phyloP scores from a whole-genome alignment of 139 green algal species.

The Pedinophyceae sp. region DNA sequence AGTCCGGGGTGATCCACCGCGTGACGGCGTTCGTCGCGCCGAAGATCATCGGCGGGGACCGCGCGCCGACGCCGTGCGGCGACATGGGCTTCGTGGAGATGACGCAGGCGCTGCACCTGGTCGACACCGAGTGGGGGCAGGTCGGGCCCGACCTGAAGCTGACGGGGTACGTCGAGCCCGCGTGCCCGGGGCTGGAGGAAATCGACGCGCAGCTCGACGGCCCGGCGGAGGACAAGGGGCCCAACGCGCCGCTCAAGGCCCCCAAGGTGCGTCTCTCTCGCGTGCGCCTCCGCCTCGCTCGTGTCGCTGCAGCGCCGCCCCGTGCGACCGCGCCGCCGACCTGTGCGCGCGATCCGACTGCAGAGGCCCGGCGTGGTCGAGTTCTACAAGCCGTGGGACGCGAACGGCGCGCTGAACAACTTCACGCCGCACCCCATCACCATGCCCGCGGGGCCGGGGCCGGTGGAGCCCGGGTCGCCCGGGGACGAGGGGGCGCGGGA shows the following conservation, averaged over 20 bases:
- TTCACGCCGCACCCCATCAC: constrained; percentile 80
- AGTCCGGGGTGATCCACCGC: constrained; percentile 75
- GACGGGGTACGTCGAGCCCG: constrained; percentile 68
- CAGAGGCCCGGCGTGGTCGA: constrained; percentile 13
- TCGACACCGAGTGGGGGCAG: constrained; percentile 35
- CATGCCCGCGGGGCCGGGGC: constrained; percentile 28
- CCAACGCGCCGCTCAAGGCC: not conserved
- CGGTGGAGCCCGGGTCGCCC: too few relatives aligned
- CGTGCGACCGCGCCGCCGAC: too few relatives aligned
- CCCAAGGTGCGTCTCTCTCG: not conserved
- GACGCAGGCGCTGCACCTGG: constrained; percentile 70
- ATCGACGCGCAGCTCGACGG: not conserved
- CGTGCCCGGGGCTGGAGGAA: constrained; percentile 25
- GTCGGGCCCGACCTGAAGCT: constrained; percentile 74
- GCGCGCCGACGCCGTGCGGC: constrained; percentile 79
- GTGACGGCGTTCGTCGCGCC: constrained; percentile 86
- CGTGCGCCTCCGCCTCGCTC: not conserved
- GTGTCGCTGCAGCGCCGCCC: too few relatives aligned
- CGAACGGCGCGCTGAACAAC: constrained; percentile 78
- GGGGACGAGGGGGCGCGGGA: not conserved
- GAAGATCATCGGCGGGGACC: constrained; percentile 67
- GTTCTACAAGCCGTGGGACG: constrained; percentile 97
- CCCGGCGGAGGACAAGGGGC: too few relatives aligned
- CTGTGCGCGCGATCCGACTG: too few relatives aligned
- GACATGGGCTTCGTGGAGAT: constrained; percentile 96